phyloP scores from a whole-genome alignment of 139 green algal species.

The Dunaliella primolecta region DNA sequence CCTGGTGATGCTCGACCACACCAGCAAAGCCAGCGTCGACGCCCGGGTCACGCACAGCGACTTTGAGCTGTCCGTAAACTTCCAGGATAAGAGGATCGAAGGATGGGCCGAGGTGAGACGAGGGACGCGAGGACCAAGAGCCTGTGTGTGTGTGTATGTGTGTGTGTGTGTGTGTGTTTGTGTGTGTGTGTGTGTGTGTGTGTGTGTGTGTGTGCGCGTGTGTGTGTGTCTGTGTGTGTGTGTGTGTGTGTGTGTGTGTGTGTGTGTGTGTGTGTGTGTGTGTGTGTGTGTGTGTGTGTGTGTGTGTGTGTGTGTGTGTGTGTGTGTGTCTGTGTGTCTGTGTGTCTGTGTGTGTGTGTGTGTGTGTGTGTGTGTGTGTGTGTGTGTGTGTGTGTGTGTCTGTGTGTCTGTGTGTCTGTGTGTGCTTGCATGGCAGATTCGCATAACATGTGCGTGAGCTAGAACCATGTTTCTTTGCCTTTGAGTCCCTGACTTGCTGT shows the following conservation, averaged over 20 bases:
- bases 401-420: background rate
- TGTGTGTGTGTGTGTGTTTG: background rate
- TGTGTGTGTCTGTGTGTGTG: background rate
- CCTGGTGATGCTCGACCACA: too few species aligned
- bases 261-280: background rate
- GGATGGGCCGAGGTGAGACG: constrained; percentile 40
- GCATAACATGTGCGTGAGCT: too few species aligned
- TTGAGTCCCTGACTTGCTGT: too few species aligned
- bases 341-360: background rate
- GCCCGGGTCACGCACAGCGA: constrained; percentile 7
- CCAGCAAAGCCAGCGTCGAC: too few species aligned
- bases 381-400: background rate
- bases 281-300: background rate
- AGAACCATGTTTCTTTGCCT: too few species aligned
- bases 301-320: background rate
- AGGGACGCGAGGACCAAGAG: too few species aligned
- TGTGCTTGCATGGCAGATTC: background rate
- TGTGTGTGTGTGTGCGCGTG: background rate
- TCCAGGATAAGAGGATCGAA: constrained; percentile 39
- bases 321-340: background rate
- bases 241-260: background rate
- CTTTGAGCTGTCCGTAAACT: constrained; percentile 47
- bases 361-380: background rate
- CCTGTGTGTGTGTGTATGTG: background rate
- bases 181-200: background rate